A percentile compares a stretch with the other conserved stretches of the same genome.
Evolutionary conservation across 441 rosid genomes (phyloP).

Genomic region (Erysimum cheiri): DNA sequence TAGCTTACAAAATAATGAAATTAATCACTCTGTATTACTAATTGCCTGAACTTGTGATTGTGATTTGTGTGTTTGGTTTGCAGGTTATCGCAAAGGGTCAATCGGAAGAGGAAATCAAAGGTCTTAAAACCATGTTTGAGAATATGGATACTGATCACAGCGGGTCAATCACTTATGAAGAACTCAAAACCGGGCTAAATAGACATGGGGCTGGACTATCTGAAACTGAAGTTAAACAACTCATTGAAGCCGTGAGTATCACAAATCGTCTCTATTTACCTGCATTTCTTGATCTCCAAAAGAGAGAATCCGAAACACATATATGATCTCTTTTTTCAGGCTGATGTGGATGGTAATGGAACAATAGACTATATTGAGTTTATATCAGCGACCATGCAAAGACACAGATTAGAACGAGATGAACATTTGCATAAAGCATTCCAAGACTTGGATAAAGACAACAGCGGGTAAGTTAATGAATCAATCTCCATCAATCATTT

Average conservation of each 20-base stretch:
- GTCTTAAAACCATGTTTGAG: conserved; percentile 74
- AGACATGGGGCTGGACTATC: conserved; percentile 75
- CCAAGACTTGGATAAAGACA: conserved; percentile 75
- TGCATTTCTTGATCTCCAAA: too few species aligned
- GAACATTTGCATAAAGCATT: conserved; percentile 79
- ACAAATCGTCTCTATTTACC: too few species aligned
- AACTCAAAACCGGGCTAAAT: conserved; percentile 70
- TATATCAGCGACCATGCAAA: conserved; percentile 83
- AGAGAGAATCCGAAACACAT: too few species aligned
- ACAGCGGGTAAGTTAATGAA: conserved; percentile 64
- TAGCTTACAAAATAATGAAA: neutral
- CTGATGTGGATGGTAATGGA: conserved; percentile 91
- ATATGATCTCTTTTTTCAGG: conserved; percentile 47
- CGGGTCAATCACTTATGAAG: conserved; percentile 86
- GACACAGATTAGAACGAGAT: conserved; percentile 69
- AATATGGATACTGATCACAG: conserved; percentile 83
- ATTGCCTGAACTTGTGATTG: neutral
- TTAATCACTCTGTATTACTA: too few species aligned
- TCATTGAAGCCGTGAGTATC: conserved; percentile 74
- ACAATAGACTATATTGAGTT: conserved; percentile 84
- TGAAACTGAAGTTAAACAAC: conserved; percentile 79
- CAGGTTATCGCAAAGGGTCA: conserved; percentile 85
- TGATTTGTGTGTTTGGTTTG: neutral
- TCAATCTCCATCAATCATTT: neutral
- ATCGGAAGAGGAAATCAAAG: conserved; percentile 83